Base-by-base conservation (phyloP, 192 early-diverging fungal genomes). In the Entrophospora sp. region DNA sequence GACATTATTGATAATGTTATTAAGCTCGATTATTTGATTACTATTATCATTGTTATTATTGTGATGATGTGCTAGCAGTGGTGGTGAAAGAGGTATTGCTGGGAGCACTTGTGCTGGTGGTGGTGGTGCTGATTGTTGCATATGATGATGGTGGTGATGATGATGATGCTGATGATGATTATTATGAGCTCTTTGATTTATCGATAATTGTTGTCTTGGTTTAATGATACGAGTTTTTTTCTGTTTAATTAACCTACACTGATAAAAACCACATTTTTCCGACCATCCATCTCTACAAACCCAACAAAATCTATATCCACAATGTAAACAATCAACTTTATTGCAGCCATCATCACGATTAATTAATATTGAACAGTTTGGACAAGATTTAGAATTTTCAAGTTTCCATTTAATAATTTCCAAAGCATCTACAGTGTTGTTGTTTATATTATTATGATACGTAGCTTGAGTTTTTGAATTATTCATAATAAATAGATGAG, bases 321-420 rank as follows among this genome's bases (percentile, higher is more conserved):
- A 87, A 18, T 75, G 73, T 48, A 77, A 74, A 34, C 86, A 87
- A 36, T 87, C 85, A 0, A 87, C 80, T 66, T 87, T 87, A 62
- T 87, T 85, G 56, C 86, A 87, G 4, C 86, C 86, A 69, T 87
- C 86, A 52, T 87, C 86, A 32, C 86, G 69, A 35, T 80, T 80
- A 44, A 87, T 87, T 67, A 86, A 45, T 32, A 84, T 80, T 27
- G 76, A 84, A 66, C 86, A 87, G 45, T 75, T 78, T 9, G 86
- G 86, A 55, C 86, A 87, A n/a, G 70, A 71, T 35, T 81, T 85
- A 13, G 74, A 72, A 35, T 76, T 76, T 22, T 58, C 44, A 5
- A 82, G 60, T 22, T 82, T 80, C 80, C 80, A 82, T 25, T 81
- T 69, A 30, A 83, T 65, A 16, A 43, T 76, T 9, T 69, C 49